Conservation (phyloP, 2,329 filamentous ascomycete genomes). For the Venturiaceae sp. region DNA sequence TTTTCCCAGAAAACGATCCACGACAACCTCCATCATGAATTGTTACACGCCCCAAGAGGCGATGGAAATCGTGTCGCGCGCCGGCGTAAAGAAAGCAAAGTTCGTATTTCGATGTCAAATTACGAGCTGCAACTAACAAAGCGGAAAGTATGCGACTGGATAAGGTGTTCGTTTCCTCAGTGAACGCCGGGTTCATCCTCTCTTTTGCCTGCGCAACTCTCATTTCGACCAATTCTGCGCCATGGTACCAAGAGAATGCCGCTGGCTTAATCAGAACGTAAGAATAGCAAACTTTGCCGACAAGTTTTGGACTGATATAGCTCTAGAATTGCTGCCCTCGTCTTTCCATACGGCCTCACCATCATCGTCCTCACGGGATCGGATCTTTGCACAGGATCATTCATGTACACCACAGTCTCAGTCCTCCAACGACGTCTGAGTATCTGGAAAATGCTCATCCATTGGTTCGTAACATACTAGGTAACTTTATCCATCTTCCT, state of each 20-base stretch:
- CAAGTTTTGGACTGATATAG: slow-evolving; percentile 27
- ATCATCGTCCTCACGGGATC: slow-evolving; percentile 40
- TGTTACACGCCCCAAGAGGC: slow-evolving; percentile 39
- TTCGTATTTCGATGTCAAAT: neutral
- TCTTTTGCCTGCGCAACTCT: slow-evolving; percentile 34
- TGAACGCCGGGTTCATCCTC: slow-evolving; percentile 42
- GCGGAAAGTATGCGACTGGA: slow-evolving; percentile 36
- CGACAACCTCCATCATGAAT: slow-evolving; percentile 13
- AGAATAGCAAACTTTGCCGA: slow-evolving; percentile 9
- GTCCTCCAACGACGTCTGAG: slow-evolving; percentile 18
- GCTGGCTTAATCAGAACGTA: slow-evolving; percentile 1
- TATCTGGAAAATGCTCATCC: slow-evolving; percentile 24
- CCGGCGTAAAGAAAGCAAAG: slow-evolving; percentile 39
- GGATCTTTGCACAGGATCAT: slow-evolving; percentile 38
- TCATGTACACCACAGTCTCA: slow-evolving; percentile 23
- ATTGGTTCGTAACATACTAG: slow-evolving; percentile 32
- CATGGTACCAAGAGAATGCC: slow-evolving; percentile 23
- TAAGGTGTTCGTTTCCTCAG: slow-evolving; percentile 42
- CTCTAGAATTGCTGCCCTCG: slow-evolving; percentile 30
- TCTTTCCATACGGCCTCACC: slow-evolving; percentile 41
- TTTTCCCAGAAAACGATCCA: neutral
- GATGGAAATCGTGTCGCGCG: slow-evolving; percentile 39
- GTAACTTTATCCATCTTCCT: neutral
- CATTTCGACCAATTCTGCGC: slow-evolving; percentile 16
- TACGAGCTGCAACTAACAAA: neutral